A percentile compares a stretch with the other conserved stretches of the same genome.
Evolutionary conservation across 257 asterid genomes (phyloP).

Genomic region (Asclepias syriaca): DNA sequence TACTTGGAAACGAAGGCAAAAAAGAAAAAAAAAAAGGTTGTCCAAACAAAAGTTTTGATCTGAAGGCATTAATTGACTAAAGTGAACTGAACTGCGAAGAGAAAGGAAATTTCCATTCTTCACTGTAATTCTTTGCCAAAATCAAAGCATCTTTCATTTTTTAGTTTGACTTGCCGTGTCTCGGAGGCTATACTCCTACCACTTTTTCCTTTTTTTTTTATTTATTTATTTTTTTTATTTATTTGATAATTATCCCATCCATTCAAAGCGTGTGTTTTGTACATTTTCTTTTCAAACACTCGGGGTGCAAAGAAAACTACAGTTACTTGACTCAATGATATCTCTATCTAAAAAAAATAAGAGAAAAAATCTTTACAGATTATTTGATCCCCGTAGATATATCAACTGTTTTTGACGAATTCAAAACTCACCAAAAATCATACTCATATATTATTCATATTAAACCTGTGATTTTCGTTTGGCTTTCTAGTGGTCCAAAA

Average conservation of each 20-base stretch:
- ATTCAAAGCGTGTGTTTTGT: background rate
- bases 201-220: too few relatives aligned
- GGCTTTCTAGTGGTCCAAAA: background rate
- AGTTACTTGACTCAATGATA: background rate
- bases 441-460: background rate
- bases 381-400: background rate
- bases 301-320: background rate
- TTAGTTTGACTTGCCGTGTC: slow-evolving; percentile 16
- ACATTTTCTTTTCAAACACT: background rate
- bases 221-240: too few relatives aligned
- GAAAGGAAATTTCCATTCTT: background rate
- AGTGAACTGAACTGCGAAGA: background rate
- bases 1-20: slow-evolving; percentile 11
- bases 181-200: slow-evolving; percentile 4
- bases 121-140: background rate
- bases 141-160: background rate
- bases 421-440: background rate
- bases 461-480: background rate
- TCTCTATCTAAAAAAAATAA: too few relatives aligned
- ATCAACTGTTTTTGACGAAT: background rate
- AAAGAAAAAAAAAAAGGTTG: background rate
- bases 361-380: background rate
- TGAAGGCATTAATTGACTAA: background rate
- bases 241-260: too few relatives aligned
- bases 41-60: background rate